Evolutionary conservation across 352 stramenopile species (phyloP), one percentile per base, ranked within the genome.

Genomic region (Phytophthora pseudosyringae): DNA sequence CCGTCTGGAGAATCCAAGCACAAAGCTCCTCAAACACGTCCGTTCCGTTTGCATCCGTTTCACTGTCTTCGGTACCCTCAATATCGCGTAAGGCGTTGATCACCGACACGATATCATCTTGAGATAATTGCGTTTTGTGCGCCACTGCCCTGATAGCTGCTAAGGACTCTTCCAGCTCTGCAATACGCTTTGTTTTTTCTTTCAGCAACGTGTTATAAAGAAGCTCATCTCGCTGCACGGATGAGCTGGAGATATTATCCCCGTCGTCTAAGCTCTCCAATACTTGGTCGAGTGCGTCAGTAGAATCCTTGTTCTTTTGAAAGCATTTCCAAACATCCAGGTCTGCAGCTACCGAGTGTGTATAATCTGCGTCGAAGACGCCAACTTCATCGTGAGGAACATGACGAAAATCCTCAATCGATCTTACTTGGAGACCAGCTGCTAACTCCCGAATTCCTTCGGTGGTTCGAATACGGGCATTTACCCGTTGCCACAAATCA

Each of bases 171-270:
- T 94, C 79, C 31, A 84, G 56, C 47, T 93, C 80, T 3, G 59
- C 59, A 25, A 89, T 59, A 11, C 85, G 79, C 38, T 78, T 84
- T 5, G 73, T 64, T 49, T 93, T 92, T 41, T 94, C 85, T 38
- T 80, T 78, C 18, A 84, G 54, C 35, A 95, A 67, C 2, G 58
- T 59, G 16, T 71, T 79, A 18, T 90, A 36, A 32, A 91, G 21
- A 38, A 73, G 46, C 12, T 81, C 59, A 26, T 88, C 78, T 29
- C 67, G 68, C 25, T 76, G 67, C 18, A 81, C 49, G 32, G 50
- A 67, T 35, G 51, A 39, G 6, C 18, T 51, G 15, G 73, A 75
- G 9, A 88, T 44, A 10, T 28, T 65, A 31, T 32, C 46, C 39
- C 55, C 52, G 12, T 69, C 60, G 28, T 46, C 48, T 21, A 75